Percentiles rank a stretch among this genome's conserved stretches.
Evolutionary conservation across 768 basidiomycete species (phyloP).

Genomic region (Cubamyces sp.): DNA sequence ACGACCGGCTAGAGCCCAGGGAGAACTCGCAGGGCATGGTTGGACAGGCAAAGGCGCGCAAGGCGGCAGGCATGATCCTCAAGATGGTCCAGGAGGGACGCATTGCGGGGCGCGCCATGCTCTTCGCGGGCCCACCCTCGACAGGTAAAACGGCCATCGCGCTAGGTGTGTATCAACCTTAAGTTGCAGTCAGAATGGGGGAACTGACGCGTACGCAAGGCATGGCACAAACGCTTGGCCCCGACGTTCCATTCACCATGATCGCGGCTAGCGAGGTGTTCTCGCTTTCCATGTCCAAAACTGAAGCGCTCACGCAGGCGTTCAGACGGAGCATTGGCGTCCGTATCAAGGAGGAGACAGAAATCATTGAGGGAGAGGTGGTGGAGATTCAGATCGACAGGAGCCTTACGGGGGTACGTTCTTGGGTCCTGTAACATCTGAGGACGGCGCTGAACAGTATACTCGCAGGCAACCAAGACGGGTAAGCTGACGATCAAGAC

Average conservation of each 20-base stretch:
- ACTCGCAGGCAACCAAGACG: constrained; percentile 89
- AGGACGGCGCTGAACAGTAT: not conserved
- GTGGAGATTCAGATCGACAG: constrained; percentile 99
- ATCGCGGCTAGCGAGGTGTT: constrained; percentile 98
- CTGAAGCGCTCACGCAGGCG: constrained; percentile 96
- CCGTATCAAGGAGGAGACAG: constrained; percentile 95
- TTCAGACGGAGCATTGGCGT: constrained; percentile 97
- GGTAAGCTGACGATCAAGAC: constrained; percentile 98
- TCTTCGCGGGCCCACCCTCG: constrained; percentile 97
- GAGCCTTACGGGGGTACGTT: constrained; percentile 88
- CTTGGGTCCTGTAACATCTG: not conserved
- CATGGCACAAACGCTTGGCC: constrained; percentile 94
- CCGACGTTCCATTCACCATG: constrained; percentile 97
- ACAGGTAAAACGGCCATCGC: constrained; percentile 99
- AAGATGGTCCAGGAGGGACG: constrained; percentile 97
- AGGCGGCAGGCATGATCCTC: constrained; percentile 96
- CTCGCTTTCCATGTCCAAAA: constrained; percentile 97
- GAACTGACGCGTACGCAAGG: constrained; percentile 47
- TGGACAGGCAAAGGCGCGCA: constrained; percentile 93
- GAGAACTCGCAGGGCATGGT: constrained; percentile 94
- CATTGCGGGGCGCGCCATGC: constrained; percentile 93
- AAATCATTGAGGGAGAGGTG: constrained; percentile 97
- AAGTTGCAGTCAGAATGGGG: not conserved
- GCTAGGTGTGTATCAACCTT: constrained; percentile 58
- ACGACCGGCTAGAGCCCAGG: constrained; percentile 89